Evolutionary conservation across 2,329 filamentous ascomycete genomes (phyloP).

Genomic region (Colletotrichum scovillei): DNA sequence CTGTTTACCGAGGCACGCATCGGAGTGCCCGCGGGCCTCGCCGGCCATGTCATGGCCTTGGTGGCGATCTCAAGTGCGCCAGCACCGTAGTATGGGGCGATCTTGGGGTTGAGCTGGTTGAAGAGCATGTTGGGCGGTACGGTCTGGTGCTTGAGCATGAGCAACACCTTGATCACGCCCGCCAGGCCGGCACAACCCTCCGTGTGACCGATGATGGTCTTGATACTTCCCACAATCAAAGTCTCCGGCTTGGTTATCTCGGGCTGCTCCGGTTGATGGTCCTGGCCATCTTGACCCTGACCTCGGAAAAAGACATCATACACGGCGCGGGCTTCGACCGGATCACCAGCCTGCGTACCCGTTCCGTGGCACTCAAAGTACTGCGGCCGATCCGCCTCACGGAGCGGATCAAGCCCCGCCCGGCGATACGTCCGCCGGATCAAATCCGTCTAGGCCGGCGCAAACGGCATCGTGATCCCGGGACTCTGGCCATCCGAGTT

Average conservation of each 20-base stretch:
- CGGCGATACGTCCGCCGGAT: conserved; percentile 42
- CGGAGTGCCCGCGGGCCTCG: not conserved
- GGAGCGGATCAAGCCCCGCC: conserved; percentile 16
- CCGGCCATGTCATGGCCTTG: too few relatives aligned
- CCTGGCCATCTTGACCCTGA: conserved; percentile 1
- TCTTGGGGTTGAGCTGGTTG: conserved; percentile 41
- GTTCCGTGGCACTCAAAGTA: conserved; percentile 50
- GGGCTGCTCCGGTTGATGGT: conserved; percentile 36
- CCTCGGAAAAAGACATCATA: conserved; percentile 1
- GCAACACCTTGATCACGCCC: conserved; percentile 40
- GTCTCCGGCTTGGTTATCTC: conserved; percentile 50
- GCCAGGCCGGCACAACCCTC: conserved; percentile 42
- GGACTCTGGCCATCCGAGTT: conserved; percentile 38
- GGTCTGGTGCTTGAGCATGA: conserved; percentile 36
- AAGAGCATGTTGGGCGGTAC: conserved; percentile 47
- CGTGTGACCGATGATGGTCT: conserved; percentile 42
- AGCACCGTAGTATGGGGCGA: conserved; percentile 40
- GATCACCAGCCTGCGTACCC: conserved; percentile 51
- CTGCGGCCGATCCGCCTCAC: conserved; percentile 26
- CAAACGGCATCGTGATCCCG: conserved; percentile 49
- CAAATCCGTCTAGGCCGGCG: conserved; percentile 40
- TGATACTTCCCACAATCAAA: conserved; percentile 36
- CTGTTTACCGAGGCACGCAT: conserved; percentile 35
- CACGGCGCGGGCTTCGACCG: conserved; percentile 48
- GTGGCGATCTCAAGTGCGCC: not conserved